These are phyloP conservation scores for Lasiosphaeria ovina DNA, from an alignment of 495 filamentous ascomycete species.

Conservation along the genomic window DNA sequence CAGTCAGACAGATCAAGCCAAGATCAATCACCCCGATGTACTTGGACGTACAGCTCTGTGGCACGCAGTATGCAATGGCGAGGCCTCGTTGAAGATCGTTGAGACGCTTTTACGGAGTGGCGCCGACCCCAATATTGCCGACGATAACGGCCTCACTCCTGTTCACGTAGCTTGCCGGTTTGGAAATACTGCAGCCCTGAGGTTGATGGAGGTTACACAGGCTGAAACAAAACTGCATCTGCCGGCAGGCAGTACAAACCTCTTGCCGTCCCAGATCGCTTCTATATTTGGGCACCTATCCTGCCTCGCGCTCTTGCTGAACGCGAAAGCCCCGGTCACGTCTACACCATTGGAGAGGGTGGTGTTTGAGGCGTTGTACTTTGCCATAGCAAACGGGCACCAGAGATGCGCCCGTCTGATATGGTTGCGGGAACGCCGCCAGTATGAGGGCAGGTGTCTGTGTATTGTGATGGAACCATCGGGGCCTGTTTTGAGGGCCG, in stretches of 20 bases:
- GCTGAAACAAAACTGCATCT: background rate
- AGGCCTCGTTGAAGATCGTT: background rate
- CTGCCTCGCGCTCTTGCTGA: background rate
- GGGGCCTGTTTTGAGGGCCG: background rate
- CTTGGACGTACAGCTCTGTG: background rate
- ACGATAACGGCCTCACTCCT: background rate
- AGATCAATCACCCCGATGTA: background rate
- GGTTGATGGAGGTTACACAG: background rate
- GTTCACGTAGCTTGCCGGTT: background rate
- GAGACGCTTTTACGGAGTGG: background rate
- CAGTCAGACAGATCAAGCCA: background rate
- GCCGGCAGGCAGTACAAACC: background rate
- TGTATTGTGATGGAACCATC: background rate
- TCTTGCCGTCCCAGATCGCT: background rate
- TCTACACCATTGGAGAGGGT: background rate
- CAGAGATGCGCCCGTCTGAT: background rate
- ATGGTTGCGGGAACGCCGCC: background rate
- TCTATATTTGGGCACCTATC: background rate
- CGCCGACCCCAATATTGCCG: background rate
- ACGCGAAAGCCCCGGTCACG: background rate
- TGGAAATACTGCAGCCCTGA: background rate
- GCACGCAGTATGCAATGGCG: background rate
- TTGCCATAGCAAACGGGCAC: background rate
- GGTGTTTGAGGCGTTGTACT: background rate
- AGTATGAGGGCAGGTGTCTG: background rate